phyloP scores from a whole-genome alignment of 768 basidiomycete genomes.

The Kwoniella dendrophila region DNA sequence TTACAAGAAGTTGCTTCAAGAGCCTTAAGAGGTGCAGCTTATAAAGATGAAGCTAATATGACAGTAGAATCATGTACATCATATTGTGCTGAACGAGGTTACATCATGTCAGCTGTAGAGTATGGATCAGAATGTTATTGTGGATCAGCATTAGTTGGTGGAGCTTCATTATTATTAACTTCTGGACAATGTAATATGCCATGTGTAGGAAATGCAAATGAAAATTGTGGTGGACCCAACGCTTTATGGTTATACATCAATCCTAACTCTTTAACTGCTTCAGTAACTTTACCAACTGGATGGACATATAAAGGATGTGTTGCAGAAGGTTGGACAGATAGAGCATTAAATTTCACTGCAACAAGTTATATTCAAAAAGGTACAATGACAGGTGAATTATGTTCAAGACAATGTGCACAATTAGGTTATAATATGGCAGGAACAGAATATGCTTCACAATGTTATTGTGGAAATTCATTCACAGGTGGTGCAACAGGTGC shows the following conservation, averaged over 20 bases:
- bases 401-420: constrained; percentile 29
- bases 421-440: constrained; percentile 40
- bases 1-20: constrained; percentile 41
- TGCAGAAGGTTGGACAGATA: constrained; percentile 28
- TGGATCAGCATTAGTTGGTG: constrained; percentile 28
- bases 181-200: constrained; percentile 36
- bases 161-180: constrained; percentile 27
- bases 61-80: constrained; percentile 32
- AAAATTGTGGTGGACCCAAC: constrained; percentile 44
- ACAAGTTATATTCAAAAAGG: constrained; percentile 26
- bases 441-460: constrained; percentile 35
- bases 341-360: constrained; percentile 33
- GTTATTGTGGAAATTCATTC: constrained; percentile 34
- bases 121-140: constrained; percentile 49
- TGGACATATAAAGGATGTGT: constrained; percentile 45
- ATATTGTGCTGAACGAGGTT: constrained; percentile 38
- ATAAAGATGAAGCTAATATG: constrained; percentile 28
- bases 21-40: constrained; percentile 39
- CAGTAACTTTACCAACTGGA: constrained; percentile 28
- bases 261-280: constrained; percentile 8
- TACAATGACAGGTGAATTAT: constrained; percentile 22
- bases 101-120: constrained; percentile 39
- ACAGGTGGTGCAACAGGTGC: constrained; percentile 25
- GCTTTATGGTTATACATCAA: constrained; percentile 35
- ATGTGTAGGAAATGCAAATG: constrained; percentile 37